Percentiles rank a stretch among this genome's conserved stretches.
phyloP scores from a whole-genome alignment of 83 land plant genomes.

The Diphasiastrum complanatum region DNA sequence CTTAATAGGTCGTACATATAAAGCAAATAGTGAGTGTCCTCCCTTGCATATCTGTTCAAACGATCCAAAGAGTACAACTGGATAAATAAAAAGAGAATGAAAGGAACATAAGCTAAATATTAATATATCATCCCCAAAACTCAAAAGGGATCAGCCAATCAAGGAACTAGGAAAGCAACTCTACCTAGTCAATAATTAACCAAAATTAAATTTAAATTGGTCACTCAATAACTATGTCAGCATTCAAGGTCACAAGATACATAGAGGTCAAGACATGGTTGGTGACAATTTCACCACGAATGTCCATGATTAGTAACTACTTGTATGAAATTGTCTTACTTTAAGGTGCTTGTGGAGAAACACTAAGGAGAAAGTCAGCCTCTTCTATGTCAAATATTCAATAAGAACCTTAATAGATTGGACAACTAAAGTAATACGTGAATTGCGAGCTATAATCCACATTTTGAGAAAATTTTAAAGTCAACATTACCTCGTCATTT shows the following conservation, averaged over 20 bases:
- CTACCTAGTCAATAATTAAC: background rate
- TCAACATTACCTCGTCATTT: slow-evolving; percentile 65
- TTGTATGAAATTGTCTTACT: background rate
- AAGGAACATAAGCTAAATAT: background rate
- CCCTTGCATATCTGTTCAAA: slow-evolving; percentile 75
- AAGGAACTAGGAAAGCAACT: too few relatives aligned
- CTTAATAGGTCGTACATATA: slow-evolving; percentile 66
- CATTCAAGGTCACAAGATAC: background rate
- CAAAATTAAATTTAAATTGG: background rate
- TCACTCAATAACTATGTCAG: background rate
- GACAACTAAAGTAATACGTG: background rate
- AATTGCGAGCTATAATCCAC: background rate
- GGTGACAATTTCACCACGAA: background rate
- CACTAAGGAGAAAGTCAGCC: background rate
- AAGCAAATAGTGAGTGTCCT: slow-evolving; percentile 87
- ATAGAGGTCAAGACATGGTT: background rate
- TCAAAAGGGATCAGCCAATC: too few relatives aligned
- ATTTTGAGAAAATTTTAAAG: background rate
- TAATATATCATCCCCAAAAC: background rate
- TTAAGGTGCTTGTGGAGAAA: background rate
- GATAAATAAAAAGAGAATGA: background rate
- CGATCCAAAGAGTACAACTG: background rate
- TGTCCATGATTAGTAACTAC: background rate
- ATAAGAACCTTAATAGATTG: background rate
- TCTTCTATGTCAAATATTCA: background rate